Conservation (phyloP, 2,329 filamentous ascomycete genomes). For the Cercospora beticola region DNA sequence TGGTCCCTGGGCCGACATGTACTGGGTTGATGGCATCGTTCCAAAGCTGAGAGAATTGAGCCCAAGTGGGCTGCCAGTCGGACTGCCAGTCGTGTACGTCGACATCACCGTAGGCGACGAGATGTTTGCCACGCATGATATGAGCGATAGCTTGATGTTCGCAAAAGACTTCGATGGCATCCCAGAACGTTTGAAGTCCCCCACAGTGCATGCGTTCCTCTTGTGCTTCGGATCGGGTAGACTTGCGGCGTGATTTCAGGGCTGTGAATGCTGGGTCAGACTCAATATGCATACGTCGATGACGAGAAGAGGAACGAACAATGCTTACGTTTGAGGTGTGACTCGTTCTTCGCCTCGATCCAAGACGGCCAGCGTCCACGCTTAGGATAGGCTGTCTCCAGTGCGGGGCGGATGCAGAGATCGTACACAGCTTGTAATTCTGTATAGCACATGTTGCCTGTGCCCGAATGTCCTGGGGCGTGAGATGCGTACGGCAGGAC, state of each 20-base stretch:
- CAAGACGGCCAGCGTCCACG: constrained; percentile 21
- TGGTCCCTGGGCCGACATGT: constrained; percentile 13
- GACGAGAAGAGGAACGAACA: background rate
- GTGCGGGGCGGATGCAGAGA: constrained; percentile 20
- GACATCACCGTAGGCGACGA: constrained; percentile 21
- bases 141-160: constrained; percentile 13
- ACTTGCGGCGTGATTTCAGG: constrained; percentile 23
- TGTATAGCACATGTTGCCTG: constrained; percentile 18
- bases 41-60: constrained; percentile 22
- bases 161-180: constrained; percentile 17
- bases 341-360: constrained; percentile 28
- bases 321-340: constrained; percentile 20
- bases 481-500: constrained; percentile 20
- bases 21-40: constrained; percentile 19
- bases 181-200: constrained; percentile 21
- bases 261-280: constrained; percentile 10
- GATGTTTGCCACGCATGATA: constrained; percentile 16
- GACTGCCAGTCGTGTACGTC: constrained; percentile 20
- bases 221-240: constrained; percentile 14
- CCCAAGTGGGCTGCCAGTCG: constrained; percentile 21
- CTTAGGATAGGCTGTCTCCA: constrained; percentile 21
- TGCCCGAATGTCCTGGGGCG: constrained; percentile 10
- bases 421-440: constrained; percentile 24
- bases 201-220: constrained; percentile 26
- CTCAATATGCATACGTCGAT: background rate